Evolutionary conservation across 805 yeast species (phyloP).

Genomic region (Torulaspora gathmanii): DNA sequence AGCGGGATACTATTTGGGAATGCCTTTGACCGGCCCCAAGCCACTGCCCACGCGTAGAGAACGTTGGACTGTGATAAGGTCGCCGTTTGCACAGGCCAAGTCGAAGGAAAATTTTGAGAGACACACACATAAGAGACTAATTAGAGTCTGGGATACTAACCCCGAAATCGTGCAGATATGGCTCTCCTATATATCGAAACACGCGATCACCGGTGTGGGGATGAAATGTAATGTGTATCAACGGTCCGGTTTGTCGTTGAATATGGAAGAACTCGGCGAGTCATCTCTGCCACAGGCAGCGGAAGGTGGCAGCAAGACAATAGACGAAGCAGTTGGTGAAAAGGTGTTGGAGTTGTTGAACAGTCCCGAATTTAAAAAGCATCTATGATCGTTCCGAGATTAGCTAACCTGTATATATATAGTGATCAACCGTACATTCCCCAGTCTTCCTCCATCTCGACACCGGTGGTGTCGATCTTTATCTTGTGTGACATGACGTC

Average conservation of each 20-base stretch:
- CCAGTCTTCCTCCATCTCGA: conserved; percentile 65
- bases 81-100: conserved; percentile 93
- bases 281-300: conserved; percentile 3
- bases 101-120: conserved; percentile 92
- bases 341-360: conserved; percentile 68
- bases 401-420: conserved; percentile 6
- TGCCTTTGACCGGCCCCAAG: conserved; percentile 74
- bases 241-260: conserved; percentile 45
- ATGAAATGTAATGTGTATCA: conserved; percentile 66
- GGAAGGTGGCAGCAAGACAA: conserved; percentile 3
- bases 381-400: conserved; percentile 23
- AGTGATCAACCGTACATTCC: conserved; percentile 64
- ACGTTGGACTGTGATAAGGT: conserved; percentile 87
- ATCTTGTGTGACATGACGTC: conserved; percentile 53
- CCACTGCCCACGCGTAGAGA: conserved; percentile 68
- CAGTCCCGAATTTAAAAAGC: conserved; percentile 65
- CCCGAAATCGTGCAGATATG: conserved; percentile 80
- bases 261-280: conserved; percentile 4
- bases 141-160: conserved; percentile 78
- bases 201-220: conserved; percentile 77
- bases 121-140: conserved; percentile 67
- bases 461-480: conserved; percentile 44
- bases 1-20: conserved; percentile 83
- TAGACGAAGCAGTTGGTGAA: conserved; percentile 32
- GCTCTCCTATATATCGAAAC: conserved; percentile 71